Evolutionary conservation across 108 stramenopile genomes (phyloP), one percentile per base, ranked within the genome.

Genomic region (Mediolabrus comicus): DNA sequence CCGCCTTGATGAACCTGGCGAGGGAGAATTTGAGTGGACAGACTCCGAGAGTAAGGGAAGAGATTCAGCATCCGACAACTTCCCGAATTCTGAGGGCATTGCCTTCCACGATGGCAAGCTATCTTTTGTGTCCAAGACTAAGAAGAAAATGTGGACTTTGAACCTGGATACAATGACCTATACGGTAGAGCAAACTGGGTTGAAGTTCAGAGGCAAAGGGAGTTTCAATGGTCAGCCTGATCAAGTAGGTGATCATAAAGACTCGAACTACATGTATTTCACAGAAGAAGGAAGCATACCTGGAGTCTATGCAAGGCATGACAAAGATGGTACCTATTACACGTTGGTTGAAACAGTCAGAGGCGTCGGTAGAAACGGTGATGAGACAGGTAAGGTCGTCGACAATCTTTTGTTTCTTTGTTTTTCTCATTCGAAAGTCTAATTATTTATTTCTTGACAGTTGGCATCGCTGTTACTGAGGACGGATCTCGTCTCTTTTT

Each of bases 391-490:
- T n/a, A n/a, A n/a, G n/a, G n/a, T n/a, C n/a, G n/a, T n/a, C n/a
- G n/a, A n/a, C n/a, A n/a, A n/a, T n/a, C n/a, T n/a, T n/a, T n/a
- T n/a, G n/a, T n/a, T n/a, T n/a, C n/a, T n/a, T n/a, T n/a, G n/a
- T n/a, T n/a, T n/a, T n/a, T n/a, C n/a, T n/a, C n/a, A n/a, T n/a
- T n/a, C n/a, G n/a, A n/a, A n/a, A n/a, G n/a, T n/a, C n/a, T n/a
- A n/a, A n/a, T n/a, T n/a, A n/a, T n/a, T n/a, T n/a, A n/a, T n/a
- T n/a, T n/a, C n/a, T n/a, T n/a, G 36, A 84, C 83, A n/a, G 74
- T 80, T 7, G 88, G 88, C 2, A 54, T 87, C 11, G 71, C 88
- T 11, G 85, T 87, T 65, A 85, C 80, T 51, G 84, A 84, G 0
- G 81, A 87, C 64, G 66, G 59, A n/a, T 78, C 12, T 0, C 71